Evolutionary conservation across 495 filamentous ascomycete species (phyloP).

Genomic region (Penicillium lagena): DNA sequence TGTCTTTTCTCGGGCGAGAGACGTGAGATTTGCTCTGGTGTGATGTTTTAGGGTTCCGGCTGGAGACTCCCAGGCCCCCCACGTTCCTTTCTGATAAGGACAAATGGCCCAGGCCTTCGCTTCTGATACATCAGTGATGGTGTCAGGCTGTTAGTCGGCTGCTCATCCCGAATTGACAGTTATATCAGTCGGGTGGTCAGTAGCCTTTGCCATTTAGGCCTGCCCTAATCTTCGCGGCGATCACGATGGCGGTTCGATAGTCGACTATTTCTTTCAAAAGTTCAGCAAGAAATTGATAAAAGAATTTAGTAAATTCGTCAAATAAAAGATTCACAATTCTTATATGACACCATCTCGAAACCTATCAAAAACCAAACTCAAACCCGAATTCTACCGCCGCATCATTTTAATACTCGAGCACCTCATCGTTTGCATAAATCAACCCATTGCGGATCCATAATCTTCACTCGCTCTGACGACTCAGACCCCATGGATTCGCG

Average conservation of each 20-base stretch:
- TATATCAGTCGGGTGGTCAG: neutral
- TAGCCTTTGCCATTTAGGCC: neutral
- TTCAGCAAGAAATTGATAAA: no score
- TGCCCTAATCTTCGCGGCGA: no score
- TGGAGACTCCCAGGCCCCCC: no score
- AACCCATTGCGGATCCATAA: slow-evolving; percentile 14
- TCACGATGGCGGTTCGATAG: no score
- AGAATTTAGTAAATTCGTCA: no score
- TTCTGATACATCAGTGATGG: neutral
- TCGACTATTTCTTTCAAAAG: no score
- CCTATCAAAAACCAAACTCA: no score
- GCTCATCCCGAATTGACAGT: neutral
- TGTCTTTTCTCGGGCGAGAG: slow-evolving; percentile 18
- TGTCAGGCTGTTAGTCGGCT: neutral
- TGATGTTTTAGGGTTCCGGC: neutral
- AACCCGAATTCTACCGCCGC: neutral
- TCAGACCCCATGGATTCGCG: neutral
- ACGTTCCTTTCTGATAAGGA: no score
- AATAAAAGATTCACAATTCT: no score
- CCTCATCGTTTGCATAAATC: slow-evolving; percentile 21
- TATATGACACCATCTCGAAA: no score
- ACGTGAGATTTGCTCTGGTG: neutral
- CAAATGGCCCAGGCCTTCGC: neutral
- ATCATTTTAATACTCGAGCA: slow-evolving; percentile 8
- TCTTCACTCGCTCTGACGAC: slow-evolving; percentile 1